A percentile compares a stretch with the other conserved stretches of the same genome.
phyloP scores from a whole-genome alignment of 1,139 yeast species.

The Lodderomyces jiufengensis region DNA sequence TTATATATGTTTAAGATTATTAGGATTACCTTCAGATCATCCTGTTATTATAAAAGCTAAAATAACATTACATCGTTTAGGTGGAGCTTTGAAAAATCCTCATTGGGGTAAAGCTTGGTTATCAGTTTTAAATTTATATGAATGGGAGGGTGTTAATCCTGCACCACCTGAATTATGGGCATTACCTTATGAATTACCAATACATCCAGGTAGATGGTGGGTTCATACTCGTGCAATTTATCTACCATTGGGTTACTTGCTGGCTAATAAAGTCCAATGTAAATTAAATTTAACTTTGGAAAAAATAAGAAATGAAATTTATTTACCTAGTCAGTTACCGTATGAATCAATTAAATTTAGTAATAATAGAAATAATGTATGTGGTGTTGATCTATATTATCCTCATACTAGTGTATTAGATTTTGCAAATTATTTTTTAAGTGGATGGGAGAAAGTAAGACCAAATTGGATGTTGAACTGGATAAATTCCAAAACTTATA shows the following conservation, averaged over 20 bases:
- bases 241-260: constrained; percentile 79
- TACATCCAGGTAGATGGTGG: constrained; percentile 99
- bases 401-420: constrained; percentile 79
- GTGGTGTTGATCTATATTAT: constrained; percentile 89
- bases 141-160: constrained; percentile 97
- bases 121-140: constrained; percentile 71
- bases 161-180: constrained; percentile 96
- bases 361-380: constrained; percentile 73
- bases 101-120: constrained; percentile 99
- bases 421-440: constrained; percentile 56
- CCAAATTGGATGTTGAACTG: constrained; percentile 67
- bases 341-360: constrained; percentile 67
- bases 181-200: constrained; percentile 73
- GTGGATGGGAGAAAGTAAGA: constrained; percentile 65
- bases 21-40: constrained; percentile 74
- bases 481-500: constrained; percentile 54
- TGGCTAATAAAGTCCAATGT: constrained; percentile 55
- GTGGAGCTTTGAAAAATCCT: constrained; percentile 88
- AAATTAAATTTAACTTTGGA: constrained; percentile 60
- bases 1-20: constrained; percentile 70
- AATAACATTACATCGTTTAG: constrained; percentile 61
- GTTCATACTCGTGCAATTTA: constrained; percentile 95
- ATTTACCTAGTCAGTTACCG: constrained; percentile 45
- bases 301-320: constrained; percentile 74
- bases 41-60: constrained; percentile 81